Conservation (phyloP, 73 alveolate species). For the Urostyla sp. region DNA sequence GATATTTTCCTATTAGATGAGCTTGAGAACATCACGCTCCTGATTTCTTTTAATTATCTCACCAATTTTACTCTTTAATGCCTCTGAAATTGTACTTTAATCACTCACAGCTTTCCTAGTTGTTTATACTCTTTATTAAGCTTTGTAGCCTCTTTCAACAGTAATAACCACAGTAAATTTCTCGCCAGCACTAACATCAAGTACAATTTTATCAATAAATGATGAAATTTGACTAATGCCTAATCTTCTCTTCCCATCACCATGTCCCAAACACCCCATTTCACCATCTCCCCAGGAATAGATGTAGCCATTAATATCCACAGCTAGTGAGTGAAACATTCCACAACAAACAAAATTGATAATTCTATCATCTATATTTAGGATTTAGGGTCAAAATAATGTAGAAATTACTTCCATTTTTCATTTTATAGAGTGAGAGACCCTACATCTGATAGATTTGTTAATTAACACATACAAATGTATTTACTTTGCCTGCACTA, state of each 20-base stretch:
- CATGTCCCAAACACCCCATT: slow-evolving; percentile 95
- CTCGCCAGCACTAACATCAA: slow-evolving; percentile 57
- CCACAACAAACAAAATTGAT: slow-evolving; percentile 93
- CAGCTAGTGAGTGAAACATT: slow-evolving; percentile 89
- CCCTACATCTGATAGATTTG: neutral
- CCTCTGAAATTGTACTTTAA: no score
- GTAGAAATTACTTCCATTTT: neutral
- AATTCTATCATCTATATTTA: slow-evolving; percentile 45
- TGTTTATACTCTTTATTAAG: no score
- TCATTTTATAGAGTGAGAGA: neutral
- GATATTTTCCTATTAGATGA: no score
- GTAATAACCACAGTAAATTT: slow-evolving; percentile 58
- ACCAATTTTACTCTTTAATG: no score
- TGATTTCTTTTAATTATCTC: no score
- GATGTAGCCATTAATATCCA: slow-evolving; percentile 82
- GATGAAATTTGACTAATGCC: slow-evolving; percentile 22
- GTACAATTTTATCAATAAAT: slow-evolving; percentile 31
- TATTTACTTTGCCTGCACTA: slow-evolving; percentile 5
- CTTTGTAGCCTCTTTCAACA: no score
- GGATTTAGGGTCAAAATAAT: no score
- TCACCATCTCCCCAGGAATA: slow-evolving; percentile 98
- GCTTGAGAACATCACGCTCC: no score
- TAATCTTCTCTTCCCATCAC: slow-evolving; percentile 62
- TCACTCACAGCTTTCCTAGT: no score
- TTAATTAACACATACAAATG: slow-evolving; percentile 1